Conservation (phyloP, 31 red algal genomes). For the Porphyra umbilicalis region DNA sequence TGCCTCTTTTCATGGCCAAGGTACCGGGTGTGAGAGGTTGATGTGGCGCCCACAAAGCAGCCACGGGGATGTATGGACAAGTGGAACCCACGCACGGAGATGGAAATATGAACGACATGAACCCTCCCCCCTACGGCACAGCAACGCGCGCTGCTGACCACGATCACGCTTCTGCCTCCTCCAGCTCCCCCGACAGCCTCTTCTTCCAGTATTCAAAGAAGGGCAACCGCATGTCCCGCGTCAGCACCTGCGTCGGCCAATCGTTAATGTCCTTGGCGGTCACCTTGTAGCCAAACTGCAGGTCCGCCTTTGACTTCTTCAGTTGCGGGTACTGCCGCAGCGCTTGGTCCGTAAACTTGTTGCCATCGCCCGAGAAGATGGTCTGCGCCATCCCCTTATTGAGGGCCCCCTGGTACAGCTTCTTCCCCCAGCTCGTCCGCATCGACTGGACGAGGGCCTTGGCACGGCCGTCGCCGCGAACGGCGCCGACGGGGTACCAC, state of each 20-base stretch:
- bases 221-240: conserved; percentile 50
- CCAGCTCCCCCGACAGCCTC: conserved; percentile 35
- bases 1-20: too few relatives aligned
- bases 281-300: conserved; percentile 74
- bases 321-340: conserved; percentile 79
- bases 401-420: conserved; percentile 76
- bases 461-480: conserved; percentile 77
- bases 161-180: too few relatives aligned
- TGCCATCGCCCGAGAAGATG: conserved; percentile 62
- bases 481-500: conserved; percentile 84
- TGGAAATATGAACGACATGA: too few relatives aligned
- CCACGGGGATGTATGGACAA: too few relatives aligned
- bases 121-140: too few relatives aligned
- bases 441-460: conserved; percentile 77
- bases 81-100: too few relatives aligned
- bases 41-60: too few relatives aligned
- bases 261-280: conserved; percentile 56
- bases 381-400: conserved; percentile 91
- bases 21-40: too few relatives aligned
- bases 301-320: conserved; percentile 36
- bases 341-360: conserved; percentile 44
- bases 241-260: conserved; percentile 35
- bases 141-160: too few relatives aligned
- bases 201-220: conserved; percentile 61
- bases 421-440: conserved; percentile 49